These are phyloP conservation scores for Fusarium sp. DNA, from an alignment of 2,329 filamentous ascomycete species.

Conservation along the genomic window DNA sequence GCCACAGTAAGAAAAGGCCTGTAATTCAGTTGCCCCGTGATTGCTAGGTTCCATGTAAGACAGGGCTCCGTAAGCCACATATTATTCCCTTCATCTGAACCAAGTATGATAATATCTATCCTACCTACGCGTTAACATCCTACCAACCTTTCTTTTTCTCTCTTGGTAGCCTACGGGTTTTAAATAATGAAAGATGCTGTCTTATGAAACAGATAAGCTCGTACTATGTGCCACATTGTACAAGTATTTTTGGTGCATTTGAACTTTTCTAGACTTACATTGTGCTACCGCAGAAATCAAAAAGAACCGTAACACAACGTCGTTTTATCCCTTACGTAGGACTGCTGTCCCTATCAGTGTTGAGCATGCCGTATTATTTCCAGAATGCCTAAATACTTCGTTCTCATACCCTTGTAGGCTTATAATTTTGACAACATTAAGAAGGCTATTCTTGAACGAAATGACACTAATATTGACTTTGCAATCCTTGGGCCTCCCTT, in stretches of 20 bases:
- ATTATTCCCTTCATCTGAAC: neutral
- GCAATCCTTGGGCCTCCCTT: no score
- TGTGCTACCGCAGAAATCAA: neutral
- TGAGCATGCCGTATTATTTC: no score
- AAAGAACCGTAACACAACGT: neutral
- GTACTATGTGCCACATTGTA: constrained; percentile 21
- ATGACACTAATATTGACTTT: neutral
- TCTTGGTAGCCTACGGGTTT: neutral
- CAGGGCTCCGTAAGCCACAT: constrained; percentile 1
- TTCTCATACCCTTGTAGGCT: neutral
- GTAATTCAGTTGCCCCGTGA: neutral
- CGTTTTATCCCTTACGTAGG: neutral
- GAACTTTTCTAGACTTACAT: neutral
- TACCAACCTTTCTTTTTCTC: neutral
- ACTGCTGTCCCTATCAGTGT: neutral
- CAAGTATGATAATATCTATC: neutral
- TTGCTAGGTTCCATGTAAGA: neutral
- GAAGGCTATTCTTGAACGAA: no score
- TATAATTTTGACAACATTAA: neutral
- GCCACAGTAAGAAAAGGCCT: neutral
- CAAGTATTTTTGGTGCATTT: constrained; percentile 11
- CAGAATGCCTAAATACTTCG: no score
- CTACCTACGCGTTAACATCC: neutral
- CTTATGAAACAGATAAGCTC: neutral
- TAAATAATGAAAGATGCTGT: neutral